Conservation (phyloP, 768 basidiomycete genomes). For the Pisolithus marmoratus region DNA sequence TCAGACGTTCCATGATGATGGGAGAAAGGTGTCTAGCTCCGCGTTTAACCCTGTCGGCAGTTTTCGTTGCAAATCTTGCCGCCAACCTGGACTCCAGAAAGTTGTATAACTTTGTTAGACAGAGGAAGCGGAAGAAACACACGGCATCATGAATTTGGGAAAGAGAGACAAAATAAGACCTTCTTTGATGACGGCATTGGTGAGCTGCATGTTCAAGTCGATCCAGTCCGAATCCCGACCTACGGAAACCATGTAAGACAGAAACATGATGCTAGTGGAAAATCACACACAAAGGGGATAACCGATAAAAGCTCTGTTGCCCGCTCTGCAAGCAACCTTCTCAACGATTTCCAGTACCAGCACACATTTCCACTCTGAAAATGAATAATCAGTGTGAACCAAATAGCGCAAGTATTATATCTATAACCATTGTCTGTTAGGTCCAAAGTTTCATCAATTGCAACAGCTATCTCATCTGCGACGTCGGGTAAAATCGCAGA, state of each 20-base stretch:
- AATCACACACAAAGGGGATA: neutral
- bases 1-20: neutral
- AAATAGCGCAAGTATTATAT: too few species aligned
- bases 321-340: neutral
- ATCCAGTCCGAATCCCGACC: neutral
- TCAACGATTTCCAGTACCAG: neutral
- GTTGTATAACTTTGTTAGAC: neutral
- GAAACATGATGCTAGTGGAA: neutral
- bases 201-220: neutral
- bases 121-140: neutral
- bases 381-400: neutral
- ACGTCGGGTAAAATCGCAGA: neutral
- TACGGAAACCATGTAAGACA: neutral
- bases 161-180: neutral
- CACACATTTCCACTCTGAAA: neutral
- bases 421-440: neutral
- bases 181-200: neutral
- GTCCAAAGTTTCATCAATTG: neutral
- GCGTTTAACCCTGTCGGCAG: neutral
- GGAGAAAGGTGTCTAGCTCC: neutral
- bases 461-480: neutral
- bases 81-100: neutral
- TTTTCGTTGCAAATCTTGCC: neutral
- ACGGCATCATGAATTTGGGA: neutral
- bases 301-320: neutral